Conservation (phyloP, 352 stramenopile species). For the Phytophthora brassicae region DNA sequence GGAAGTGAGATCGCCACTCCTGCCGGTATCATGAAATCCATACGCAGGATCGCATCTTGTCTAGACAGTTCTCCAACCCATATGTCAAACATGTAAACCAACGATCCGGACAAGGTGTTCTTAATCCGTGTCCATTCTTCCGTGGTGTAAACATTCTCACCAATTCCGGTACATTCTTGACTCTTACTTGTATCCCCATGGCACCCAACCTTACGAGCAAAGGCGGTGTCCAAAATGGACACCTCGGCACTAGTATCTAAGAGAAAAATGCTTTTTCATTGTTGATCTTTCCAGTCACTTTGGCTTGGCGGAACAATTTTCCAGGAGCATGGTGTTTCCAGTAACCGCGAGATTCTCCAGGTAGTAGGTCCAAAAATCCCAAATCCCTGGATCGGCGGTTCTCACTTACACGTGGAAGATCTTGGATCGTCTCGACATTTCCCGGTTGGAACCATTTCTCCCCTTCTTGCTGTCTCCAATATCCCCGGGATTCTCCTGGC, state of each 20-base stretch:
- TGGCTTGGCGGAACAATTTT: conserved; percentile 28
- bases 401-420: too few relatives aligned
- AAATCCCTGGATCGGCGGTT: too few relatives aligned
- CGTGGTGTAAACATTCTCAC: conserved; percentile 4
- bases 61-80: conserved; percentile 18
- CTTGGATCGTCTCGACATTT: background rate
- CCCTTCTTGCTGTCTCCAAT: conserved; percentile 16
- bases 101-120: conserved; percentile 6
- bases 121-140: conserved; percentile 13
- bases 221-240: too few relatives aligned
- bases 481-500: conserved; percentile 10
- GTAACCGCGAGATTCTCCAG: too few relatives aligned
- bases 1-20: too few relatives aligned
- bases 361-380: too few relatives aligned
- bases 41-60: conserved; percentile 15
- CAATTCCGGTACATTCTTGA: conserved; percentile 15
- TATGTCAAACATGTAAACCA: conserved; percentile 12
- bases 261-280: conserved; percentile 21
- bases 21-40: too few relatives aligned
- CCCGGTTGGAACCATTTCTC: background rate
- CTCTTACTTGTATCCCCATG: conserved; percentile 6
- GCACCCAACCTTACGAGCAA: conserved; percentile 17
- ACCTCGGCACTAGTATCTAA: conserved; percentile 30
- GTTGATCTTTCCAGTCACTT: conserved; percentile 14
- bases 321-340: conserved; percentile 1